These are phyloP conservation scores for Megacollybia marginata DNA, from an alignment of 768 basidiomycete species.

Conservation along the genomic window DNA sequence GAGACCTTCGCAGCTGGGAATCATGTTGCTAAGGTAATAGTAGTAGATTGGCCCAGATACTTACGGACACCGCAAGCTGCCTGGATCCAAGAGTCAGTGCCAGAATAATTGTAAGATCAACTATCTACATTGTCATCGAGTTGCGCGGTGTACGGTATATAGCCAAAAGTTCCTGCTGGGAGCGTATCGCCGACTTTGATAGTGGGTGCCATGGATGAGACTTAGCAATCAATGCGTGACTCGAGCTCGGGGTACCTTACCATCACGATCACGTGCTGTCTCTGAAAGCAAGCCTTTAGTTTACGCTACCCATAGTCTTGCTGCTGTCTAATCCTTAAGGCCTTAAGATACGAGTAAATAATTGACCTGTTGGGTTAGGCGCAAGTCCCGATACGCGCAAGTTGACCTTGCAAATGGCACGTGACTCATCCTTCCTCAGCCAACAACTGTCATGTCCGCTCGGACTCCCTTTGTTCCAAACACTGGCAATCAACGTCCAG, in stretches of 20 bases:
- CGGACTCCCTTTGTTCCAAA: background rate
- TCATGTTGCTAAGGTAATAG: background rate
- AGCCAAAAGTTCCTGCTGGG: conserved; percentile 36
- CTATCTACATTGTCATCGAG: conserved; percentile 52
- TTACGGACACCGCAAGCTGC: conserved; percentile 58
- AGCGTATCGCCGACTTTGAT: conserved; percentile 48
- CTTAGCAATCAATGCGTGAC: too few species aligned
- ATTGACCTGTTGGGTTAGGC: too few species aligned
- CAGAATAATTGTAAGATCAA: conserved; percentile 5
- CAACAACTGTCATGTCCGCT: background rate
- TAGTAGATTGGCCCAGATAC: conserved; percentile 18
- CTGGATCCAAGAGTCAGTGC: conserved; percentile 19
- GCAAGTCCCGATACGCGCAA: too few species aligned
- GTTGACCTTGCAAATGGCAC: background rate
- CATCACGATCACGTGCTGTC: too few species aligned
- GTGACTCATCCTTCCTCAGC: background rate
- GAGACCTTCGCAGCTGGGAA: conserved; percentile 39
- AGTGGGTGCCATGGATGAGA: conserved; percentile 19
- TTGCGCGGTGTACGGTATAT: conserved; percentile 55
- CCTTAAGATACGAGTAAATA: too few species aligned
- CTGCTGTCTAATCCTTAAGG: too few species aligned
- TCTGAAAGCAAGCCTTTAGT: too few species aligned
- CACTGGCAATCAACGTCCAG: background rate
- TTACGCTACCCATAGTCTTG: too few species aligned
- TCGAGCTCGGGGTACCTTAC: too few species aligned